These are phyloP conservation scores for Dryas integrifolia DNA, from an alignment of 331 rosid species.

Conservation along the genomic window DNA sequence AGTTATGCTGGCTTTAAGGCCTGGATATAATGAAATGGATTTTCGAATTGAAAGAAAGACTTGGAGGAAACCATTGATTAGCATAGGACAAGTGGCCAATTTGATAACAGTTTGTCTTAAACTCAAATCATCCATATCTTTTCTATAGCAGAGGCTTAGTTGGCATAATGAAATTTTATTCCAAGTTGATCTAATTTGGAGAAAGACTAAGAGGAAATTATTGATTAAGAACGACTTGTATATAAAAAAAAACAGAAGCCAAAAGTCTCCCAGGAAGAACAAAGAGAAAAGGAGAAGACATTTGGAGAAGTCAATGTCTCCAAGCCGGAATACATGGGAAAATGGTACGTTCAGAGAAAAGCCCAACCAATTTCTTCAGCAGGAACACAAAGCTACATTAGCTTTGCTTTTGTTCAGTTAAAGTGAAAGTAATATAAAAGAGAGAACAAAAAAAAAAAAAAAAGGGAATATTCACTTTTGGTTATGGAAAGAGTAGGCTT, in stretches of 20 bases:
- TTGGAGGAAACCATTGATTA: background rate
- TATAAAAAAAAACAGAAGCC: background rate
- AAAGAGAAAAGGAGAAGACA: background rate
- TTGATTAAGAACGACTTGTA: background rate
- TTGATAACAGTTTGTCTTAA: background rate
- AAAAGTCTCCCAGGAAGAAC: background rate
- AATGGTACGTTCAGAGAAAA: background rate
- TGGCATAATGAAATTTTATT: conserved; percentile 6
- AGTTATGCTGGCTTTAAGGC: background rate
- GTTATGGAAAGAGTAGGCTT: conserved; percentile 13
- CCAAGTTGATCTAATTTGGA: conserved; percentile 3
- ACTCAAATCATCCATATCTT: background rate
- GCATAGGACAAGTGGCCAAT: conserved; percentile 2
- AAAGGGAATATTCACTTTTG: background rate
- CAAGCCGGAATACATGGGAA: background rate
- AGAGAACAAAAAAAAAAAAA: background rate
- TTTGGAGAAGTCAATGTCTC: background rate
- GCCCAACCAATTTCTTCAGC: background rate
- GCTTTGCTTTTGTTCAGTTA: no score
- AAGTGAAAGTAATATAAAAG: conserved; percentile 8
- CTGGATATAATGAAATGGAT: background rate
- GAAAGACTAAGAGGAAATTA: background rate
- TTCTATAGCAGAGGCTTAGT: conserved; percentile 2
- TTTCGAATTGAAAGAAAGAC: background rate
- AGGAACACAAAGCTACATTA: background rate